Evolutionary conservation across 352 stramenopile species (phyloP).

Genomic region (Globisporangium splendens): DNA sequence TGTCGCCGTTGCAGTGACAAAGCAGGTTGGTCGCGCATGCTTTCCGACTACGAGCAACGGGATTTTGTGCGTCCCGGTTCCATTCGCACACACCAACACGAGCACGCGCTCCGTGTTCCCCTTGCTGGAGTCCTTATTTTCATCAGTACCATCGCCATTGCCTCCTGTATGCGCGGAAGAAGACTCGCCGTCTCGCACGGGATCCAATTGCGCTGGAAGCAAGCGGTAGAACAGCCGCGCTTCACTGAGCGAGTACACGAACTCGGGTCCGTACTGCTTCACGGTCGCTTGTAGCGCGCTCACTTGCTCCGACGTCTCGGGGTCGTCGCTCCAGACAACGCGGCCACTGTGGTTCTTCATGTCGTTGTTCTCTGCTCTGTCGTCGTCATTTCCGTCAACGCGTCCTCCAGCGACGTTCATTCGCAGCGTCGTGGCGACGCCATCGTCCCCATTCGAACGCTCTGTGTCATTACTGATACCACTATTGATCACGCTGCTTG

Average conservation of each 20-base stretch:
- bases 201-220: constrained; percentile 22
- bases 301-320: constrained; percentile 8
- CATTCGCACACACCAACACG: constrained; percentile 48
- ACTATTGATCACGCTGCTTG: background rate
- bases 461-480: background rate
- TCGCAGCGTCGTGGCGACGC: background rate
- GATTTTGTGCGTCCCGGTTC: constrained; percentile 53
- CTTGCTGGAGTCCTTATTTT: constrained; percentile 8
- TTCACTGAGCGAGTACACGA: constrained; percentile 51
- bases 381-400: background rate
- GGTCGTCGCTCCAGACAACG: constrained; percentile 8
- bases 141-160: constrained; percentile 1
- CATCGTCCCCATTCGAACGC: background rate
- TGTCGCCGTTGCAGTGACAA: constrained; percentile 16
- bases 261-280: constrained; percentile 30
- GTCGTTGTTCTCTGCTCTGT: background rate
- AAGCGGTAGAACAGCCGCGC: constrained; percentile 50
- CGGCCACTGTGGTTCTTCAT: background rate
- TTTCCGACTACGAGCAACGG: constrained; percentile 49
- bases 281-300: constrained; percentile 16
- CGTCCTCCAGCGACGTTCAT: constrained; percentile 1
- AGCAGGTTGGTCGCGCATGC: constrained; percentile 24
- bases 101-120: constrained; percentile 33
- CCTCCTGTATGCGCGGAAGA: background rate
- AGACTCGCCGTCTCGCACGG: background rate